Evolutionary conservation across 1,139 yeast genomes (phyloP).

Genomic region (Magnusiomyces suaveolens): DNA sequence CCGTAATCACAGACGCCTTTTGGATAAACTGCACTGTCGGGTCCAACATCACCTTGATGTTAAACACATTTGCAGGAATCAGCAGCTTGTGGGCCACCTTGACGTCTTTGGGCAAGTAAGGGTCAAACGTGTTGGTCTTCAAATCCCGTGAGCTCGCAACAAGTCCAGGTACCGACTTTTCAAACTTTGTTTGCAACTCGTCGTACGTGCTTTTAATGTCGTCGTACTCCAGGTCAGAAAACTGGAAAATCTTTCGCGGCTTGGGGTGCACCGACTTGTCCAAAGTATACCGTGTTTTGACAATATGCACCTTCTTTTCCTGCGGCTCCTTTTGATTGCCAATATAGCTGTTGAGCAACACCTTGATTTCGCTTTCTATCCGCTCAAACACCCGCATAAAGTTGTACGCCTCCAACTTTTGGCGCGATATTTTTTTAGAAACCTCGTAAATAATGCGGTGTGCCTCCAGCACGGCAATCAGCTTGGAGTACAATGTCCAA

Average conservation of each 20-base stretch:
- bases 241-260: conserved; percentile 20
- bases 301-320: conserved; percentile 3
- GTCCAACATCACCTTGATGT: conserved; percentile 66
- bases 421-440: conserved; percentile 28
- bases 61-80: conserved; percentile 67
- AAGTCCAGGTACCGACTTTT: conserved; percentile 32
- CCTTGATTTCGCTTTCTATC: conserved; percentile 48
- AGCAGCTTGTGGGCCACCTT: conserved; percentile 45
- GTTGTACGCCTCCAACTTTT: conserved; percentile 32
- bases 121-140: conserved; percentile 12
- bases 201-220: conserved; percentile 22
- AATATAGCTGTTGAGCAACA: conserved; percentile 50
- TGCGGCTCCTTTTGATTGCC: conserved; percentile 17
- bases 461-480: conserved; percentile 56
- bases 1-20: conserved; percentile 38
- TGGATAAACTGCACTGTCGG: conserved; percentile 50
- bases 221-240: conserved; percentile 23
- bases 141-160: conserved; percentile 22
- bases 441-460: conserved; percentile 59
- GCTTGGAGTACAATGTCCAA: conserved; percentile 54
- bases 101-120: conserved; percentile 14
- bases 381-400: conserved; percentile 50
- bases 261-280: conserved; percentile 15
- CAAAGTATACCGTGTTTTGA: conserved; percentile 1
- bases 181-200: conserved; percentile 25